Conservation (phyloP, 2,329 filamentous ascomycete species). For the Aureobasidium namibiae region DNA sequence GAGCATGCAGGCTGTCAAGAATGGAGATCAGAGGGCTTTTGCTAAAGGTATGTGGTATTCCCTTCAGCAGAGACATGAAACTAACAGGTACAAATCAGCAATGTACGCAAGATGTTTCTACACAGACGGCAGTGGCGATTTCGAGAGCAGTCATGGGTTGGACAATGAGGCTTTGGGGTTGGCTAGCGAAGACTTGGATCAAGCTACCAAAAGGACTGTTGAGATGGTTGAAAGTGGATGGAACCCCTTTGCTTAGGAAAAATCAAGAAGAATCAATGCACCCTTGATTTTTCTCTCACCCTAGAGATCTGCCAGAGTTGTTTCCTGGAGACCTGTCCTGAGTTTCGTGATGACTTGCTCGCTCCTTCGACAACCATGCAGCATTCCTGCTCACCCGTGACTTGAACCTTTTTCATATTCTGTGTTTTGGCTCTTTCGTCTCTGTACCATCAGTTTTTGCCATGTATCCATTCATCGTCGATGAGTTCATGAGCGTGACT, state of each 20-base stretch:
- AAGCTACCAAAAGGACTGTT: conserved; percentile 15
- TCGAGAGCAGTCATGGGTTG: conserved; percentile 27
- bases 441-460: too few species aligned
- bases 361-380: too few species aligned
- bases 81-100: too few species aligned
- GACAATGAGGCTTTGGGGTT: conserved; percentile 19
- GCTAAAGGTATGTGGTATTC: conserved; percentile 22
- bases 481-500: conserved; percentile 30
- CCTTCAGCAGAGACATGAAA: too few species aligned
- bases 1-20: conserved; percentile 37
- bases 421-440: too few species aligned
- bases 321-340: too few species aligned
- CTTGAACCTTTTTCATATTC: too few species aligned
- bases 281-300: too few species aligned
- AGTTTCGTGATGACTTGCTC: too few species aligned
- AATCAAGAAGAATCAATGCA: too few species aligned
- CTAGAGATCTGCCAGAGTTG: too few species aligned
- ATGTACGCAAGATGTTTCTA: conserved; percentile 50
- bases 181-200: conserved; percentile 20
- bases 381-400: too few species aligned
- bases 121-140: conserved; percentile 20
- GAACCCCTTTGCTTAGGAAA: not conserved
- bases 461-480: conserved; percentile 18
- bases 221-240: conserved; percentile 1
- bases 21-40: conserved; percentile 39